These are phyloP conservation scores for Xylaria venustula DNA, from an alignment of 495 filamentous ascomycete species.

Conservation along the genomic window DNA sequence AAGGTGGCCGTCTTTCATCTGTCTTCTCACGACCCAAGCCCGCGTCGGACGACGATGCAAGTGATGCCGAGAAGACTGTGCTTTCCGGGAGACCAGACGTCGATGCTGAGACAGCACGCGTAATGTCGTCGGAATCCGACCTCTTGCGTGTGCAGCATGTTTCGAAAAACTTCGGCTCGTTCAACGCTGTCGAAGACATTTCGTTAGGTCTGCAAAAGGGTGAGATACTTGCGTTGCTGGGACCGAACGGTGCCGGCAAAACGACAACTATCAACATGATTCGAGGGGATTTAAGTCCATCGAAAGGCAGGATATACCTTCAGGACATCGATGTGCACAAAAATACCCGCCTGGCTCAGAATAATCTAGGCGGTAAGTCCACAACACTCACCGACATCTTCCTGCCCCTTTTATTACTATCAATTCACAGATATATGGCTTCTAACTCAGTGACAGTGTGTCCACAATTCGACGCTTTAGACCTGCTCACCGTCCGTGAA, in stretches of 20 bases:
- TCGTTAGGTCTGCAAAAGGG: conserved; percentile 65
- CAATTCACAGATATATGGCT: no score
- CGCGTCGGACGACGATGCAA: conserved; percentile 13
- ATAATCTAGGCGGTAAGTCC: conserved; percentile 26
- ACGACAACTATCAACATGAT: conserved; percentile 72
- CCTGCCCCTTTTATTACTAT: no score
- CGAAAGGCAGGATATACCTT: conserved; percentile 60
- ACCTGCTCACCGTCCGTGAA: conserved; percentile 60
- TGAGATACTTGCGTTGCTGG: conserved; percentile 70
- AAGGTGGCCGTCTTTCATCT: conserved; percentile 54
- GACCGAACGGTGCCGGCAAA: conserved; percentile 76
- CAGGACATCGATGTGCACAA: conserved; percentile 57
- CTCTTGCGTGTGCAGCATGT: conserved; percentile 65
- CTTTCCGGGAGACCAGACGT: conserved; percentile 19
- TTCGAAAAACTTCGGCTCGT: conserved; percentile 61
- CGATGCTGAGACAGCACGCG: conserved; percentile 37
- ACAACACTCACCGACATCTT: no score
- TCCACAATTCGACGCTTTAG: conserved; percentile 59
- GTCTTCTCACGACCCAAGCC: conserved; percentile 20
- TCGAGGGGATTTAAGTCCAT: conserved; percentile 65
- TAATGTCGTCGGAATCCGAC: conserved; percentile 52
- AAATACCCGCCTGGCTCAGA: conserved; percentile 21
- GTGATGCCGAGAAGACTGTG: conserved; percentile 18
- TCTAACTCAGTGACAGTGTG: conserved; percentile 50
- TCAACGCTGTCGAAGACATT: conserved; percentile 64